phyloP scores from a whole-genome alignment of 176 grass and related monocot genomes.

The Zea luxurians region DNA sequence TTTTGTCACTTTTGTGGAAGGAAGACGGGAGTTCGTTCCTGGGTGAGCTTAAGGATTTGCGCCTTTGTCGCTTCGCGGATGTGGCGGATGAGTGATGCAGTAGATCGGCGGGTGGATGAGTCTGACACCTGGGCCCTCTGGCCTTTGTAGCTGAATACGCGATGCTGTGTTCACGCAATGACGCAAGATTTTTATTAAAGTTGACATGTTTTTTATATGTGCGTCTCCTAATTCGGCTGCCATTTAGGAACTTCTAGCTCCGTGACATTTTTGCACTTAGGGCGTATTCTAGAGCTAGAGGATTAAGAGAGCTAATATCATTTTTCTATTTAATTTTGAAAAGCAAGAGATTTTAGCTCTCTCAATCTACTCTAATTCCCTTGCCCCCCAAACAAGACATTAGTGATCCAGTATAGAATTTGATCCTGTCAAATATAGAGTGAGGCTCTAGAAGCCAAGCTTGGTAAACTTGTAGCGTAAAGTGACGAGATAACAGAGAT shows the following conservation, averaged over 20 bases:
- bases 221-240: no score
- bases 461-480: no score
- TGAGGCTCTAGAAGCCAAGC: not conserved
- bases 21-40: constrained; percentile 18
- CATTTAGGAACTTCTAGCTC: not conserved
- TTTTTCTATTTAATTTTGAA: no score
- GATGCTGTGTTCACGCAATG: constrained; percentile 4
- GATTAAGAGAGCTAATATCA: no score
- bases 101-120: constrained; percentile 8
- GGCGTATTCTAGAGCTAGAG: no score
- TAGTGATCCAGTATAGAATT: not conserved
- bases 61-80: not conserved
- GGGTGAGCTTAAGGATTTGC: constrained; percentile 55
- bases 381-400: not conserved
- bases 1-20: not conserved
- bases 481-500: no score
- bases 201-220: not conserved
- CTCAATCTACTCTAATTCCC: no score
- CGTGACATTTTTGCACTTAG: not conserved
- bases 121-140: constrained; percentile 29
- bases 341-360: no score
- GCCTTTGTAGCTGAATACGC: not conserved
- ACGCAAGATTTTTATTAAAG: not conserved
- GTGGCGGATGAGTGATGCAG: constrained; percentile 22
- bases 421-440: not conserved